A percentile compares a stretch with the other conserved stretches of the same genome.
These are phyloP conservation scores for Jamesozyma piceae DNA, from an alignment of 805 yeast species.

Conservation along the genomic window DNA sequence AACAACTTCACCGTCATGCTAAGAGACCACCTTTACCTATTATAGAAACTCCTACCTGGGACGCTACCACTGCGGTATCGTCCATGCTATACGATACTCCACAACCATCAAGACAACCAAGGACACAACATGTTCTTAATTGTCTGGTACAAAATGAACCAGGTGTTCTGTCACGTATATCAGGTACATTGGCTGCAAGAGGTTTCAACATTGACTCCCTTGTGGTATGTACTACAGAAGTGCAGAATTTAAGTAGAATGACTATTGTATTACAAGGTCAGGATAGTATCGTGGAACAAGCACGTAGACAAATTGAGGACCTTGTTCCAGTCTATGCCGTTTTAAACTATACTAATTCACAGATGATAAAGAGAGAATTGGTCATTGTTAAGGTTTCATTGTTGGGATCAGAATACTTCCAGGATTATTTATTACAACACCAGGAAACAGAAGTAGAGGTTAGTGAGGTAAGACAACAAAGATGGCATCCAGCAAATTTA, in stretches of 20 bases:
- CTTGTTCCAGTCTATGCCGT: constrained; percentile 98
- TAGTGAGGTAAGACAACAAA: constrained; percentile 30
- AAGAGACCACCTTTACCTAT: constrained; percentile 88
- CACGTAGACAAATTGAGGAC: constrained; percentile 95
- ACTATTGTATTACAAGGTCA: constrained; percentile 90
- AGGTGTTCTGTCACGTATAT: constrained; percentile 86
- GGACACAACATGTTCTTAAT: constrained; percentile 82
- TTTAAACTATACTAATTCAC: constrained; percentile 82
- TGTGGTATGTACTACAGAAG: constrained; percentile 95
- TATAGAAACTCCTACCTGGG: constrained; percentile 87
- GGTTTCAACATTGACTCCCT: constrained; percentile 97
- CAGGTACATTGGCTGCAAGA: constrained; percentile 94
- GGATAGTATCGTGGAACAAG: constrained; percentile 95
- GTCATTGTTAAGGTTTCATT: constrained; percentile 85
- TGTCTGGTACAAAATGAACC: constrained; percentile 98
- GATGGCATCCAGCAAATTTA: constrained; percentile 80
- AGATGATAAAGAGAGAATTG: constrained; percentile 85
- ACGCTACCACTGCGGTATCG: constrained; percentile 93
- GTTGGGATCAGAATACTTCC: constrained; percentile 96
- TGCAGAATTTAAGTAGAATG: constrained; percentile 90
- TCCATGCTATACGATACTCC: constrained; percentile 92
- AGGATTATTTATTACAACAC: constrained; percentile 63
- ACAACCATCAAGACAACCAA: constrained; percentile 43
- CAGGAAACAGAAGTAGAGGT: constrained; percentile 18
- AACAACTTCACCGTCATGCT: constrained; percentile 78